These are phyloP conservation scores for Phytophthora europaea DNA, from an alignment of 352 stramenopile species.

Conservation along the genomic window DNA sequence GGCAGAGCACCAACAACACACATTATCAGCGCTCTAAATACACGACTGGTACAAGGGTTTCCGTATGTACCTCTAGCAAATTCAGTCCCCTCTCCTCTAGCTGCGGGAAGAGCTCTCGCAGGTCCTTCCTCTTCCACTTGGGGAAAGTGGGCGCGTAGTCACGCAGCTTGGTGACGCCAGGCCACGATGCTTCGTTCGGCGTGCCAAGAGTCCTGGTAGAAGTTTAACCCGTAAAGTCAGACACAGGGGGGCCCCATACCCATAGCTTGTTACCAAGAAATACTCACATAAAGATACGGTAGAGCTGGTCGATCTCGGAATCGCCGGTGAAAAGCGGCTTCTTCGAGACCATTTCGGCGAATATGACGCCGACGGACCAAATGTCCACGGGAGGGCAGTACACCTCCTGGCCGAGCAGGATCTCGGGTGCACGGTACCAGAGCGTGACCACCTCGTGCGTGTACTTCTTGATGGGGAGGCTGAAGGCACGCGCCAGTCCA, in stretches of 20 bases:
- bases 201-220: conserved; percentile 92
- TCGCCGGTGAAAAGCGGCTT: conserved; percentile 86
- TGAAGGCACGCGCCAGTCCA: conserved; percentile 97
- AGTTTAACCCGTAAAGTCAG: conserved; percentile 10
- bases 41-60: background rate
- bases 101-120: conserved; percentile 70
- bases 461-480: conserved; percentile 97
- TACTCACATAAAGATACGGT: conserved; percentile 84
- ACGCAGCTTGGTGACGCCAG: conserved; percentile 95
- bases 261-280: background rate
- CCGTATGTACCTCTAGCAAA: conserved; percentile 62
- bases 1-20: background rate
- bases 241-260: background rate
- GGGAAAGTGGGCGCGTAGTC: conserved; percentile 97
- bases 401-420: conserved; percentile 95
- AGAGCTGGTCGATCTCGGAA: conserved; percentile 91
- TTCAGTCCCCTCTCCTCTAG: conserved; percentile 67
- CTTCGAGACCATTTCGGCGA: conserved; percentile 87
- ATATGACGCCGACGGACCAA: conserved; percentile 90
- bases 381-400: conserved; percentile 91
- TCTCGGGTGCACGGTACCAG: conserved; percentile 99
- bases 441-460: conserved; percentile 99
- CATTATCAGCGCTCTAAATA: conserved; percentile 7
- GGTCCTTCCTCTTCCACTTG: conserved; percentile 94
- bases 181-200: conserved; percentile 96